Percentiles rank a stretch among this genome's conserved stretches.
Conservation (phyloP, 805 yeast genomes). For the Candida coleopterorum region DNA sequence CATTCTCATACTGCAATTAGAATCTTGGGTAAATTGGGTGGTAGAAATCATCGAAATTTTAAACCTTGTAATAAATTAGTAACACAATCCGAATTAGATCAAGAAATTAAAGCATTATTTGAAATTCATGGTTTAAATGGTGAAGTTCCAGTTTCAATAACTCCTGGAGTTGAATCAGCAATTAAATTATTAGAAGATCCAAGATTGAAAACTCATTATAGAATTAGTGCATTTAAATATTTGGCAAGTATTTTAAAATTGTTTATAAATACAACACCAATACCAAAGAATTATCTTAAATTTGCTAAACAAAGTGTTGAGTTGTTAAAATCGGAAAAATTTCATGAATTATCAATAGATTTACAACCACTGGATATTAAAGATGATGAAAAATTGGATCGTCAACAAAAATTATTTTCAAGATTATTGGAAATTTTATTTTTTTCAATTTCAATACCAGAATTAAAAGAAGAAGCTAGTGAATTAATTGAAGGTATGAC, state of each 20-base stretch:
- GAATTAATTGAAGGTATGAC: constrained; percentile 59
- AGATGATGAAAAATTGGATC: constrained; percentile 46
- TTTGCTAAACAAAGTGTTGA: constrained; percentile 49
- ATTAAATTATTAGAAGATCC: constrained; percentile 69
- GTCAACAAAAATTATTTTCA: constrained; percentile 62
- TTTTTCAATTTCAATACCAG: constrained; percentile 71
- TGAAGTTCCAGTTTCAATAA: constrained; percentile 64
- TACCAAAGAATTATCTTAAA: constrained; percentile 40
- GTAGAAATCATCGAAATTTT: constrained; percentile 84
- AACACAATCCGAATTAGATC: constrained; percentile 51
- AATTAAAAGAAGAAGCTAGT: constrained; percentile 63
- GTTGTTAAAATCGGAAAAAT: constrained; percentile 36
- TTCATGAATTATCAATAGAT: constrained; percentile 17
- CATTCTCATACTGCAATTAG: constrained; percentile 93
- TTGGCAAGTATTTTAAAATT: constrained; percentile 61
- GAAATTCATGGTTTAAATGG: constrained; percentile 62
- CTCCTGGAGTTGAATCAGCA: constrained; percentile 81
- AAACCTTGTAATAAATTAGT: constrained; percentile 67
- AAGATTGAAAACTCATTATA: constrained; percentile 56
- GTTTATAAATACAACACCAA: constrained; percentile 53
- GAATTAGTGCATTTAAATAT: constrained; percentile 74
- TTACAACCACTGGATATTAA: constrained; percentile 40
- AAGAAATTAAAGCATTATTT: constrained; percentile 65
- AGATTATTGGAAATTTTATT: constrained; percentile 67
- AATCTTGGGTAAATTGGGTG: constrained; percentile 92